Conservation (phyloP, 2,329 filamentous ascomycete genomes). For the Aspergillus floridensis region DNA sequence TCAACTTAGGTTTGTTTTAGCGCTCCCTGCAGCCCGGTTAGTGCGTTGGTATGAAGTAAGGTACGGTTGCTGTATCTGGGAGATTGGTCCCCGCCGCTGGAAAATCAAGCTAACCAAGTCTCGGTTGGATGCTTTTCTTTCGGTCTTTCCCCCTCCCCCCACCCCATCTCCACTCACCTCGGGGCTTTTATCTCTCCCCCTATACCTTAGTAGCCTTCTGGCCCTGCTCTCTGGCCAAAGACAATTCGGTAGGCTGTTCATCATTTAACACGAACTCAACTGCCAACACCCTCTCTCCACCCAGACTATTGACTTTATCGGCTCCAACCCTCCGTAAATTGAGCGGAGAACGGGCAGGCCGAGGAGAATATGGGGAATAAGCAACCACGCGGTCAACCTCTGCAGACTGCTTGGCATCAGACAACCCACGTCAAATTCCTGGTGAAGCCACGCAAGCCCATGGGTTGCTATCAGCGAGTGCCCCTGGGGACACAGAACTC, state of each 20-base stretch:
- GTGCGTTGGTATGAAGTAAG: neutral
- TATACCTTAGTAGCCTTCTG: neutral
- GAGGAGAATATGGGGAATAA: neutral
- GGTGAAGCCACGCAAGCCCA: constrained; percentile 2
- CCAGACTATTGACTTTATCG: neutral
- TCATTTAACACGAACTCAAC: neutral
- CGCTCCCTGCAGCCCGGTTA: neutral
- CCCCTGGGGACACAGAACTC: neutral
- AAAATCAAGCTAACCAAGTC: neutral
- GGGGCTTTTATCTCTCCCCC: neutral
- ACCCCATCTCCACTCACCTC: neutral
- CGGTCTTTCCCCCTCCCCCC: neutral
- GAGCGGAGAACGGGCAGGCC: constrained; percentile 1
- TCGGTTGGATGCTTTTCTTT: neutral
- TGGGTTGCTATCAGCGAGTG: neutral
- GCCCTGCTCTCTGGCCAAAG: neutral
- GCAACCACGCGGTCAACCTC: neutral
- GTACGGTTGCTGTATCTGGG: neutral
- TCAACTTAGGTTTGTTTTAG: neutral
- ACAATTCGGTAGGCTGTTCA: neutral
- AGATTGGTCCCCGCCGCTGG: neutral
- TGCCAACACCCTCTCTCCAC: neutral
- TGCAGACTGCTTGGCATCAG: neutral
- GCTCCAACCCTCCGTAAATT: neutral
- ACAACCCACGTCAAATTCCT: neutral